Evolutionary conservation across 176 grass and related monocot species (phyloP), one percentile per base, ranked within the genome.

Genomic region (Rhynchospora breviuscula): DNA sequence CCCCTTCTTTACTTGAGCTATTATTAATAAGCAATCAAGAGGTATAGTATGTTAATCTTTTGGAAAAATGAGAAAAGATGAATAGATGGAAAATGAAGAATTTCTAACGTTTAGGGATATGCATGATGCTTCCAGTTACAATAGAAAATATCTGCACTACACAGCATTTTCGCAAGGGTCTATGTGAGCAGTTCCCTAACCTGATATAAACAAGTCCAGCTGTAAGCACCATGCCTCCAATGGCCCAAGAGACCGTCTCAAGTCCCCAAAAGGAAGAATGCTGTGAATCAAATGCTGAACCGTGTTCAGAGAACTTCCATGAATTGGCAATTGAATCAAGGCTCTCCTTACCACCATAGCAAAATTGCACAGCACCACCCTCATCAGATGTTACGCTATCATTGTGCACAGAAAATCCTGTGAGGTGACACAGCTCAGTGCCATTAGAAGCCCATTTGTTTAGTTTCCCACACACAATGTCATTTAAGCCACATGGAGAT

Each of bases 141-240:
- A 26, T 0, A 21, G 2, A 77, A 74, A 46, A 46, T 45, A 21
- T 74, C 5, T n/a, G 10, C n/a, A 74, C 10, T 74, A 51, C 10
- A 46, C 17, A 22, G 44, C 46, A 44, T 10, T 72, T 60, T 5
- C 21, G n/a, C 35, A 60, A 78, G 35, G 40, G 33, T 11, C 9
- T 8, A 63, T 15, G 40, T 43, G 61, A 79, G 6, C 21, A 77
- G 58, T 29, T 65, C 13, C 54, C 51, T 75, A 69, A 95, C 95
- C 95, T 98, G 57, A 90, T 85, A 75, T 91, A 89, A 68, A 91
- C 54, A 81, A 98, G 87, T 46, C 92, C 92, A 77, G 88, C 91
- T 22, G 92, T 93, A 79, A 98, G 92, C 73, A 98, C 95, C 92
- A 98, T 88, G 70, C 95, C 92, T 57, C 95, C 95, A 86, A 98